phyloP scores from a whole-genome alignment of 1,139 yeast species.

The Nakaseomyces nivariensis region DNA sequence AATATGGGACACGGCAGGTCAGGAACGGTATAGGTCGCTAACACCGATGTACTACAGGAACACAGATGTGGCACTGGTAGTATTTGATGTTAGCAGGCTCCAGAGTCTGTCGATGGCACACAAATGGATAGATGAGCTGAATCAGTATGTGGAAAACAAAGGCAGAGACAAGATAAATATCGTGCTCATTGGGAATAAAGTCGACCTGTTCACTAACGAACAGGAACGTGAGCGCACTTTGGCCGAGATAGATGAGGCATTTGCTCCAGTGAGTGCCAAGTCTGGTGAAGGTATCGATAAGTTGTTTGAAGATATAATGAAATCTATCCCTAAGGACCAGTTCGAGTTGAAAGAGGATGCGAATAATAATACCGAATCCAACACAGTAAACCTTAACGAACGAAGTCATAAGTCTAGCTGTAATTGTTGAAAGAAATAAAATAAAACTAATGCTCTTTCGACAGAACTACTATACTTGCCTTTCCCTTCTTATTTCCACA shows the following conservation, averaged over 20 bases:
- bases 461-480: too few relatives aligned
- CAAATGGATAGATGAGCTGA: constrained; percentile 89
- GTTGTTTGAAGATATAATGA: constrained; percentile 70
- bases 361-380: neutral
- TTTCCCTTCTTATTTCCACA: neutral
- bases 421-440: constrained; percentile 2
- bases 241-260: constrained; percentile 49
- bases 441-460: too few relatives aligned
- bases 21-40: constrained; percentile 66
- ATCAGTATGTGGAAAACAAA: constrained; percentile 68
- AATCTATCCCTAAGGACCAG: constrained; percentile 47
- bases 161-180: constrained; percentile 48
- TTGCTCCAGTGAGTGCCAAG: constrained; percentile 89
- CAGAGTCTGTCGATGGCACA: constrained; percentile 79
- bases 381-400: constrained; percentile 2
- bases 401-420: neutral
- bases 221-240: constrained; percentile 14
- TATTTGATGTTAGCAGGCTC: constrained; percentile 55
- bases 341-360: constrained; percentile 6
- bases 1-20: constrained; percentile 87
- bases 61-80: constrained; percentile 74
- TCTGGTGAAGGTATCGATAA: constrained; percentile 74
- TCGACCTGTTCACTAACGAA: constrained; percentile 42
- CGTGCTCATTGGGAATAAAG: constrained; percentile 71
- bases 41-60: constrained; percentile 85